A percentile compares a stretch with the other conserved stretches of the same genome.
phyloP scores from a whole-genome alignment of 1,284 basidiomycete genomes.

The Meira miltonrushii region DNA sequence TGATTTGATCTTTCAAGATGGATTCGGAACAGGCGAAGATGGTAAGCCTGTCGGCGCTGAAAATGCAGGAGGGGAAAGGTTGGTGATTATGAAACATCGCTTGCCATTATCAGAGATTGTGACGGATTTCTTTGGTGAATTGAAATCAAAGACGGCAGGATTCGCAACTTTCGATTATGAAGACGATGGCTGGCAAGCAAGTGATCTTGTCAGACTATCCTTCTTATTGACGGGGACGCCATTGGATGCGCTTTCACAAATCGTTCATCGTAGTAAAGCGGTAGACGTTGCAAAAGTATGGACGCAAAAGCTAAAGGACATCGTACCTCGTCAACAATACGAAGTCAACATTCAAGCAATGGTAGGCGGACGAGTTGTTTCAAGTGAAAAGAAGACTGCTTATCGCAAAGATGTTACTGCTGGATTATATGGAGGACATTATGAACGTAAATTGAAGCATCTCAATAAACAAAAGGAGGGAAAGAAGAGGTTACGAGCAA shows the following conservation, averaged over 20 bases:
- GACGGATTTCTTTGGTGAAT: constrained; percentile 46
- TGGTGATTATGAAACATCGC: constrained; percentile 43
- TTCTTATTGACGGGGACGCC: constrained; percentile 41
- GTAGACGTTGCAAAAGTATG: constrained; percentile 29
- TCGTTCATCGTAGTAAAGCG: constrained; percentile 46
- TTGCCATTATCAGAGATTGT: constrained; percentile 49
- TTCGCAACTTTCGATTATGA: constrained; percentile 50
- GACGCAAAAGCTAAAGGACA: constrained; percentile 44
- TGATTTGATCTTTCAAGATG: constrained; percentile 24
- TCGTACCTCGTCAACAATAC: constrained; percentile 79
- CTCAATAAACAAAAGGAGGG: constrained; percentile 49
- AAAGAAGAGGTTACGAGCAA: constrained; percentile 43
- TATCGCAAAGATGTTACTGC: constrained; percentile 77
- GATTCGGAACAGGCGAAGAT: neutral
- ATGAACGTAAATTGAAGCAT: constrained; percentile 39
- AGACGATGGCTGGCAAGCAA: constrained; percentile 33
- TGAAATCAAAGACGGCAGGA: constrained; percentile 21
- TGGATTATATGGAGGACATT: constrained; percentile 71
- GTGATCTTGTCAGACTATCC: constrained; percentile 43
- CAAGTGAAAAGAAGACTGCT: constrained; percentile 65
- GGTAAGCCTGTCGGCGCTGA: neutral
- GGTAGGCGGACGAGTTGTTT: constrained; percentile 78
- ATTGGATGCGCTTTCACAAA: constrained; percentile 44
- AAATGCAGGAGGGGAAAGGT: constrained; percentile 7
- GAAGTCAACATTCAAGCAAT: constrained; percentile 64